Base-by-base conservation (phyloP, 1,284 basidiomycete species). In the Naganishia sp. region DNA sequence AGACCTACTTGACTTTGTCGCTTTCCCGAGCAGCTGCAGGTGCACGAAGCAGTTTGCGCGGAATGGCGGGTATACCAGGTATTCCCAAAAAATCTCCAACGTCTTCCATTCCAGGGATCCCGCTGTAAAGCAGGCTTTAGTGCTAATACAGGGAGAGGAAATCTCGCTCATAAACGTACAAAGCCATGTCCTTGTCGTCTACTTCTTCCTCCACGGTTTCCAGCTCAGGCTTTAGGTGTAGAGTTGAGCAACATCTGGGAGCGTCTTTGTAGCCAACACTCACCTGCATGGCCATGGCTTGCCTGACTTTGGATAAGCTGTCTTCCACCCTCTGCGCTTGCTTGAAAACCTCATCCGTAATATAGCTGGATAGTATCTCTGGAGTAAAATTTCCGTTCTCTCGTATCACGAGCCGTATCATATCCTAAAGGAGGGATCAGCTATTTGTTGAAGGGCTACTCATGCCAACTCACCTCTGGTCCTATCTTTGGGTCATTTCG, bases 331-430 rank as follows among this genome's bases (percentile, higher is more conserved):
- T 86, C 28, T 82, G 79, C 2, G 91, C 90, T 74, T 95, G 89
- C 55, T 91, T 84, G 72, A 92, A 83, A 52, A 98, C 85, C 71
- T 97, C 94, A 73, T 97, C 92, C 59, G 86, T 86, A 75, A 98
- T 86, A 77, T 97, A 94, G 23, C 87, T 83, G 73, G 95, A 90
- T 0, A 98, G 84, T 69, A 90, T 87, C 64, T 86, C 83, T 15
- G 93, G 82, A 64, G 87, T 84, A 0, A 90, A 85, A 11, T 86
- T 86, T 1, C 92, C 92, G 68, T 89, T 90, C 78, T 95, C 90
- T 70, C 92, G 90, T 15, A 98, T 81, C 0, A 90, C 89, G 77
- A 95, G 92, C 3, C 94, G 82, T 42, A 96, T 86, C 56, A 97
- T 92, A 86, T 96, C 92, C 90, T 94, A 5, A 23, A 25, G 46